Evolutionary conservation across 192 early-diverging fungal species (phyloP), one percentile per base, ranked within the genome.

Genomic region (Thoreauomyces humboldtii): DNA sequence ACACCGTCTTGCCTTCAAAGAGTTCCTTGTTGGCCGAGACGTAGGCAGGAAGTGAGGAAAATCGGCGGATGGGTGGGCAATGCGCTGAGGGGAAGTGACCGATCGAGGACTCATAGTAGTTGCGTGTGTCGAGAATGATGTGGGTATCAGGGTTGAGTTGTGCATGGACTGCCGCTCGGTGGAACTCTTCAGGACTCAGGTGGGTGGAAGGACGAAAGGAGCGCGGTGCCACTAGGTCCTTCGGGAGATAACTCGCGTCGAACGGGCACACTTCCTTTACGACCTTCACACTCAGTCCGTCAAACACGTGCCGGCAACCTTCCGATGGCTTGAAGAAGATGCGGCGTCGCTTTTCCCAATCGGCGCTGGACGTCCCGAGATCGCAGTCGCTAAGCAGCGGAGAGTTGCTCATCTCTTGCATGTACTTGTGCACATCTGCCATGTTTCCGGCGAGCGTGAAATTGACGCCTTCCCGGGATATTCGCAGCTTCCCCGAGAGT

Each of bases 261-360:
- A 88, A 63, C 6, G 87, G 87, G 70, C 87, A 88, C 4, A 88
- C 84, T 61, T 88, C 87, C 15, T 79, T 74, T 1, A 87, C 85
- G 0, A 78, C 47, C 48, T 86, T 85, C 61, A 88, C 77, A 1
- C 78, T 81, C 1, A 85, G 51, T 17, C 61, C 73, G 11, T 73
- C 72, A 81, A 88, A 88, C 7, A 84, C 72, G 66, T 89, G 87
- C 2, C 42, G 45, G 42, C 87, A 89, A 4, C 87, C 87, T 2
- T 48, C 14, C 14, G 78, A 77, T n/a, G 86, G 86, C 37, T 89
- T 89, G 58, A 89, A 89, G 62, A 87, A 87, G 27, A 61, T 58
- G 17, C 25, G 69, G 55, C 47, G 62, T 59, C 25, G 22, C 7
- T 1, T 28, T 11, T 41, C 59, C 69, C 5, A 68, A 14, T 0